Evolutionary conservation across 2,329 filamentous ascomycete genomes (phyloP).

Genomic region (Fusarium chlamydosporum): DNA sequence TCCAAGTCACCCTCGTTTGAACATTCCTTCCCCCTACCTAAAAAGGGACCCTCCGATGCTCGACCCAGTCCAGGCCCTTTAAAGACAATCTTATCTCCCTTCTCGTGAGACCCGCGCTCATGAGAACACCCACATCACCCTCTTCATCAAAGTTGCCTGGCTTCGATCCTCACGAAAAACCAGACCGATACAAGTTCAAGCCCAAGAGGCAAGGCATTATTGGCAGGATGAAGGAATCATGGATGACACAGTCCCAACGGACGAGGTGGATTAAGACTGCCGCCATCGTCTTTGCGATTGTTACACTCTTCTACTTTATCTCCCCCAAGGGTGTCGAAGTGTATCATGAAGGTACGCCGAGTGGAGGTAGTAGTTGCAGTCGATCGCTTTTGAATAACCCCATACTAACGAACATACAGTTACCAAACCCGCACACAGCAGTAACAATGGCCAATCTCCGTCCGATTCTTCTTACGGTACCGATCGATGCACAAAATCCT

Average conservation of each 20-base stretch:
- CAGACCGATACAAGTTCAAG: constrained; percentile 69
- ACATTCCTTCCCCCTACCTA: constrained; percentile 29
- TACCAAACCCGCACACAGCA: constrained; percentile 43
- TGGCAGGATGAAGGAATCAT: constrained; percentile 69
- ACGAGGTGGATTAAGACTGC: constrained; percentile 76
- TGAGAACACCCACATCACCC: constrained; percentile 76
- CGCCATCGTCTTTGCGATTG: constrained; percentile 71
- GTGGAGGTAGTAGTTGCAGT: constrained; percentile 33
- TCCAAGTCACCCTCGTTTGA: constrained; percentile 22
- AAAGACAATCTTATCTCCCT: constrained; percentile 35
- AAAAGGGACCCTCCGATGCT: constrained; percentile 41
- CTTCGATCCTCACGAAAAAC: constrained; percentile 76
- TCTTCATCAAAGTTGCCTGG: constrained; percentile 69
- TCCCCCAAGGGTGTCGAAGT: constrained; percentile 71
- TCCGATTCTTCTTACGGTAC: constrained; percentile 75
- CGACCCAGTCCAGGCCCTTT: constrained; percentile 48
- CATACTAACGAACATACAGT: constrained; percentile 40
- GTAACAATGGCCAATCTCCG: constrained; percentile 65
- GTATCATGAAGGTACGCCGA: constrained; percentile 61
- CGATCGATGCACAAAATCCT: constrained; percentile 84
- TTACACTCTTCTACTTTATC: constrained; percentile 75
- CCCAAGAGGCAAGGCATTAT: constrained; percentile 64
- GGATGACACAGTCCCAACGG: constrained; percentile 75
- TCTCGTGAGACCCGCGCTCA: constrained; percentile 55
- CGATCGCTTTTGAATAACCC: background rate